Base-by-base conservation (phyloP, 805 yeast species). In the Ogataea trehalophila region DNA sequence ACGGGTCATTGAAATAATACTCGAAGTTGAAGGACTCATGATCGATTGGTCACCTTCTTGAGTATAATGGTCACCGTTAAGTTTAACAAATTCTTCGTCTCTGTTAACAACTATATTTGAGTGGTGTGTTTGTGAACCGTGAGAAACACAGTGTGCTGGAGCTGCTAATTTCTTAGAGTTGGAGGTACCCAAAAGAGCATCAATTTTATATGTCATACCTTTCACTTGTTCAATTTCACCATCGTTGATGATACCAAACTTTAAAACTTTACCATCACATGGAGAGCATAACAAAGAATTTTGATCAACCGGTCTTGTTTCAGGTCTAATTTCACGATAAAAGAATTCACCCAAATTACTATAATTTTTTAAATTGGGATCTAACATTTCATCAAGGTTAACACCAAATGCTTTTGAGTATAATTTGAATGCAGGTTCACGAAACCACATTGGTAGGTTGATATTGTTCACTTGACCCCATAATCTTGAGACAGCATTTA, bases 201-300 rank as follows among this genome's bases (percentile, higher is more conserved):
- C 92, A 15, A 94, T 76, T 2, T 95, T 83, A 65, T 94, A 94
- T 1, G 95, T 88, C 80, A 94, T 80, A 7, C 99, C 99, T 69
- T 94, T 94, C 37, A 94, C 98, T 66, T 92, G 98, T 66, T 94
- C 98, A 50, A 94, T 89, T 55, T 86, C 87, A 33, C 96, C 96
- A 56, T 85, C 77, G 45, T 80, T 81, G 23, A 56, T 54, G 44
- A 74, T 72, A 22, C 99, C 99, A 49, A 88, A 77, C 58, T 88
- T 91, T 49, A 94, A 71, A 16, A 94, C 85, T 54, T 79, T 83
- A 20, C 99, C 99, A 67, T 94, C 99, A 48, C 96, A 82, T 3
- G 99, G 99, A 34, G 94, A 83, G 8, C 84, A 94, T 43, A 94
- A 67, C 45, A 81, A 78, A 2, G 82, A 71, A 16, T 76, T 75